Base-by-base conservation (phyloP, 768 basidiomycete species). In the Pleurotus pulmonarius region DNA sequence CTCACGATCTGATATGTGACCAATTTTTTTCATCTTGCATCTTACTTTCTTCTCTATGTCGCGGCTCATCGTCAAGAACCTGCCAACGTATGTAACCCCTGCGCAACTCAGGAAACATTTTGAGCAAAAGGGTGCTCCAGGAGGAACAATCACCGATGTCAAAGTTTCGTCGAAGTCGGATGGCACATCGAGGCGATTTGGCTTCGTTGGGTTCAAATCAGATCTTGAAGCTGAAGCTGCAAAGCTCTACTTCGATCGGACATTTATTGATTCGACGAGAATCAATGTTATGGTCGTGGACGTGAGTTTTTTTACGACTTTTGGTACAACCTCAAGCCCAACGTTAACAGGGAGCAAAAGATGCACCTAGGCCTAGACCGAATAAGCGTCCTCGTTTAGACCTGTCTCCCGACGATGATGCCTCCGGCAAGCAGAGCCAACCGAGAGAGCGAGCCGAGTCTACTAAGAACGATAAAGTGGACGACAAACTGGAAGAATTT, bases 121-220 rank as follows among this genome's bases (percentile, higher is more conserved):
- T 61, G 77, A 83, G 56, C 79, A 82, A 58, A 76, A 75, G 34
- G 78, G 75, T 22, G 79, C 81, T 16, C 88, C 87, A 1, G 72
- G 74, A 0, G 89, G 86, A 3, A 82, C 79, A 1, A 78, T 97
- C 46, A 99, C 97, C 3, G 97, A 98, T 72, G 77, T 87, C 49
- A 91, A 91, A 67, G 79, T 98, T 49, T 83, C 92, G 3, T 77
- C 77, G 24, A 90, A 91, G 69, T 73, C 70, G 0, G 86, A 92
- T 66, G 94, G 93, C 1, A 87, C 86, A 0, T 87, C 89, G 0
- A 78, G 97, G 6, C 79, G 91, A 34, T 95, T 99, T 67, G 97
- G 90, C 0, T 99, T 98, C 65, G 78, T 96, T 7, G 97, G 97
- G 0, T 98, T 86, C 77, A 93, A 90, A 72, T 82, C 86, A 0